phyloP scores from a whole-genome alignment of 1,284 basidiomycete species.

The Neonothopanus nambi region DNA sequence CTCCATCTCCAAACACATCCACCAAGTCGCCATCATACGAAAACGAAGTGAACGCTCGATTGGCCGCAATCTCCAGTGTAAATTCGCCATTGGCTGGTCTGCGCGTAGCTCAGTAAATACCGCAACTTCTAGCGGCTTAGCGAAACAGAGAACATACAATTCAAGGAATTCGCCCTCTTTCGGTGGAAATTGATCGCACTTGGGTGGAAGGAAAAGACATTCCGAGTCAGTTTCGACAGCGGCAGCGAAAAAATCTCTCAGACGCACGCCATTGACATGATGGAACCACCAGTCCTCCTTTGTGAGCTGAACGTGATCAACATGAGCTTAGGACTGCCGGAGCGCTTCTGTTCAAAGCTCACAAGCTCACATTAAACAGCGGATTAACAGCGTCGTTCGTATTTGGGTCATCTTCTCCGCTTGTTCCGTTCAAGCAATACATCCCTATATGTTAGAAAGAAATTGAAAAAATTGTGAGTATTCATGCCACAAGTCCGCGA shows the following conservation, averaged over 20 bases:
- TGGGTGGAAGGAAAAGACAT: background rate
- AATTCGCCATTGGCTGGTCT: constrained; percentile 20
- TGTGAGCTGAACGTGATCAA: constrained; percentile 21
- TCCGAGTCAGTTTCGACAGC: background rate
- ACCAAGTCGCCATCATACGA: constrained; percentile 15
- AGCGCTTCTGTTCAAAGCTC: no score
- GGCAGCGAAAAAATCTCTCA: background rate
- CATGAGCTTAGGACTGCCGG: background rate
- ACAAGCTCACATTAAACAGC: constrained; percentile 24
- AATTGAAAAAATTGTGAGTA: background rate
- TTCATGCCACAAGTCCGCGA: background rate
- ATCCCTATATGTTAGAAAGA: constrained; percentile 8
- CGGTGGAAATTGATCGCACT: constrained; percentile 39
- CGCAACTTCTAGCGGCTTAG: background rate
- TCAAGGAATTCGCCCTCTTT: constrained; percentile 33
- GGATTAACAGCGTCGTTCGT: constrained; percentile 30
- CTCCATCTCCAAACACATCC: constrained; percentile 13
- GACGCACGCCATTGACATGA: constrained; percentile 27
- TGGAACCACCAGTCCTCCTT: constrained; percentile 37
- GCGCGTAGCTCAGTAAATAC: background rate
- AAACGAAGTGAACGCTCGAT: constrained; percentile 20
- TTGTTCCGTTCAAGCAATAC: constrained; percentile 16
- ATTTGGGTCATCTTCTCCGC: constrained; percentile 25
- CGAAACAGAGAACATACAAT: constrained; percentile 25
- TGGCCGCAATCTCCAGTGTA: constrained; percentile 18